These are phyloP conservation scores for Letharia columbiana DNA, from an alignment of 495 filamentous ascomycete genomes.

Conservation along the genomic window DNA sequence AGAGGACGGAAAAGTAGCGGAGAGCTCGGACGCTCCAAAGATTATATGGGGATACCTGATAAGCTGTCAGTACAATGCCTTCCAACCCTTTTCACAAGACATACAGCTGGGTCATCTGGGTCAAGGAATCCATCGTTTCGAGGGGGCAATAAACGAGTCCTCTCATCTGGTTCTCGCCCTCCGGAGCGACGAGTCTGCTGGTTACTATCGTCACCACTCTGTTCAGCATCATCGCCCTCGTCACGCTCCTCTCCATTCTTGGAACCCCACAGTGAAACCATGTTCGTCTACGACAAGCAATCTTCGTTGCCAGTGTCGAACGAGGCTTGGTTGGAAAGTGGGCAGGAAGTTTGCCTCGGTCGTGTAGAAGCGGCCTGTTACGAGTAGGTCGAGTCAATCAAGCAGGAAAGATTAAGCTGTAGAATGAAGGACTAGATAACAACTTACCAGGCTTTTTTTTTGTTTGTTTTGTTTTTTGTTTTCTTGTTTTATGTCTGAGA, in stretches of 20 bases:
- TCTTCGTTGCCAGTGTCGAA: neutral
- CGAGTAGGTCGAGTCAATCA: constrained; percentile 2
- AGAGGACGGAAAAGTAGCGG: constrained; percentile 62
- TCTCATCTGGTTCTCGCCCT: constrained; percentile 52
- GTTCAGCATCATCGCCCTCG: constrained; percentile 26
- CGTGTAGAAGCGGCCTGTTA: neutral
- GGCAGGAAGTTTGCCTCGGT: neutral
- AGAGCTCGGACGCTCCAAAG: constrained; percentile 78
- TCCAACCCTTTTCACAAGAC: constrained; percentile 18
- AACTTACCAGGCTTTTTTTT: neutral
- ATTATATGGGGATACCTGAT: constrained; percentile 87
- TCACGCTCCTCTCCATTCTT: constrained; percentile 38
- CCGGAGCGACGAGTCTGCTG: constrained; percentile 19
- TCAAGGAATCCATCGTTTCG: constrained; percentile 58
- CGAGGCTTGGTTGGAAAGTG: neutral
- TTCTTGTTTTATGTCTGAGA: neutral
- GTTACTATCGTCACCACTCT: constrained; percentile 14
- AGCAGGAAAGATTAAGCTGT: neutral
- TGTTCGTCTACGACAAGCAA: constrained; percentile 17
- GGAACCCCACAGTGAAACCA: constrained; percentile 43
- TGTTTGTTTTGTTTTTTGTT: no score
- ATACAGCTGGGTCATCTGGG: constrained; percentile 90
- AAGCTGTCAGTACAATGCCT: constrained; percentile 11
- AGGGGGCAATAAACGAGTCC: constrained; percentile 63
- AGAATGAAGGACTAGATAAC: neutral